Evolutionary conservation across 2,329 filamentous ascomycete species (phyloP), one percentile per base, ranked within the genome.

Genomic region (Thermothelomyces thermophilus): DNA sequence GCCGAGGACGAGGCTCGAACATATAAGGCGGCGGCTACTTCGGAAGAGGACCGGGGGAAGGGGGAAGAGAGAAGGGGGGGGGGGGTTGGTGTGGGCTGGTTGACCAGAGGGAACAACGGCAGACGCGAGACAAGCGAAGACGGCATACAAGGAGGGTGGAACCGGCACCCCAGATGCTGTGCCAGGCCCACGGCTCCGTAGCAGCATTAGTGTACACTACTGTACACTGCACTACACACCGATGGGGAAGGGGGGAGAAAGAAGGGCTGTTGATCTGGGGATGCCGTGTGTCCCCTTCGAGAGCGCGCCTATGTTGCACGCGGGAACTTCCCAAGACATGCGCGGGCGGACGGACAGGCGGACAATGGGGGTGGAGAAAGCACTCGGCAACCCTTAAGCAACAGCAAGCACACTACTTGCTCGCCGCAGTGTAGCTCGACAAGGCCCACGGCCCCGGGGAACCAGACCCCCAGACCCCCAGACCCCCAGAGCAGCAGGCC

Each of bases 11-110:
- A 51, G 33, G 20, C 46, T 54, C 53, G 52, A 48, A 48, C 42
- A 51, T 57, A 58, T 60, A 58, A 43, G 34, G 41, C 20, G 34
- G 34, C 50, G 47, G 33, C 43, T n/a, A n/a, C n/a, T n/a, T n/a
- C 37, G 22, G 46, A 41, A 49, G 49, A 48, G 34, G 30, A 17
- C 39, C 46, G 43, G 45, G 9, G 24, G 9, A 9, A 26, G 24
- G 46, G 41, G 30, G 11, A 1, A n/a, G n/a, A 35, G 37, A n/a
- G n/a, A n/a, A 26, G 24, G 9, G 24, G 46, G 41, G 30, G 11
- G 2, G 24, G n/a, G 37, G 37, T 33, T 19, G 26, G 44, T 26
- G 35, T 19, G 45, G 16, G 42, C n/a, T n/a, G n/a, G n/a, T n/a
- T n/a, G n/a, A n/a, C n/a, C n/a, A n/a, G n/a, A n/a, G n/a, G n/a